Base-by-base conservation (phyloP, 371 early-diverging fungal genomes). In the Phascolomyces articulosus region DNA sequence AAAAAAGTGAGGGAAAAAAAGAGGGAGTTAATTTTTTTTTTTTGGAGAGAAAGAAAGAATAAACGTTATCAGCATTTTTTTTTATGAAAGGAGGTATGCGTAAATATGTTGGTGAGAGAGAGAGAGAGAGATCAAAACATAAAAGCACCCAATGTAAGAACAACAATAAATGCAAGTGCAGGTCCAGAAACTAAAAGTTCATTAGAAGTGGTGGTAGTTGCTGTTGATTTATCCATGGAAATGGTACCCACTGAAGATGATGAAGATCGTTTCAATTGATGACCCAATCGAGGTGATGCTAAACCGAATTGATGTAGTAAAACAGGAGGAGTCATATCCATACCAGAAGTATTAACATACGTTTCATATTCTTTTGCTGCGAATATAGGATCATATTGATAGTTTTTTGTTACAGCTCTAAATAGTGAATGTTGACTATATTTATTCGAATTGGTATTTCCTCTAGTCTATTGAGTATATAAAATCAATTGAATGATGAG, bases 161-260 rank as follows among this genome's bases (percentile, higher is more conserved):
- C 68, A 18, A 68, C 64, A 26, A 63, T 60, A n/a, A 68, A 60
- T 3, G 68, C 68, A 54, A 59, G 56, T 7, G 64, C 63, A 34
- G 68, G 63, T 18, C 68, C 68, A 21, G 68, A 64, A 2, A 68
- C 55, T 2, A 63, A 31, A 27, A 55, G 55, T 27, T 59, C 68
- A 34, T 34, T 34, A n/a, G 47, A 28, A 23, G 60, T 28, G 18
- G 60, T n/a, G n/a, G n/a, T n/a, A n/a, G n/a, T 21, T 31, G 23
- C 24, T 21, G 54, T 53, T 20, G 41, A 29, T 20, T 44, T 24
- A 18, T 51, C 38, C 3, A 15, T 28, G 16, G 44, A 13, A 8
- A n/a, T 44, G 1, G 44, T n/a, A 13, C 6, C 0, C 7, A 24
- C 51, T 9, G 51, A 49, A 24, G 51, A 51, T 20, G 51, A 51